These are phyloP conservation scores for Suillus subalutaceus DNA, from an alignment of 768 basidiomycete species.

Conservation along the genomic window DNA sequence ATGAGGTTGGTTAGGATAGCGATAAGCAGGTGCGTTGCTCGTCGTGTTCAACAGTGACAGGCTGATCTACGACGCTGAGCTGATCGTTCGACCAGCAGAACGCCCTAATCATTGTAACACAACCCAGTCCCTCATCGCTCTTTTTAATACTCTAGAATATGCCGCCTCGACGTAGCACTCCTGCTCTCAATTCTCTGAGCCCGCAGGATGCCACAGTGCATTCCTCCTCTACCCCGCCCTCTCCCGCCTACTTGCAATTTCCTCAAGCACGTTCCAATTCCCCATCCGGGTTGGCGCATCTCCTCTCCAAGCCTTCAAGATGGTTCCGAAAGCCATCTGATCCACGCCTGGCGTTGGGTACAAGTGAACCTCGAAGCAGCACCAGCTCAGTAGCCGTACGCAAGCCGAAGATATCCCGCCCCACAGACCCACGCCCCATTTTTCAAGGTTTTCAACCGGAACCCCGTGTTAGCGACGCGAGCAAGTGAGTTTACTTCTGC, in stretches of 20 bases:
- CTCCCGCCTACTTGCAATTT: slow-evolving; percentile 40
- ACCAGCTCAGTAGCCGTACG: slow-evolving; percentile 43
- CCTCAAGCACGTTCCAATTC: slow-evolving; percentile 60
- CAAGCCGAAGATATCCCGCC: slow-evolving; percentile 83
- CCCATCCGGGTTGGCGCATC: slow-evolving; percentile 63
- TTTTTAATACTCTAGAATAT: slow-evolving; percentile 31
- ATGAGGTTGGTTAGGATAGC: not conserved
- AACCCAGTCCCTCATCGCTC: slow-evolving; percentile 12
- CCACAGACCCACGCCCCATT: slow-evolving; percentile 81
- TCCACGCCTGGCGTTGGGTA: slow-evolving; percentile 44
- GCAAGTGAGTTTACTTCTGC: slow-evolving; percentile 48
- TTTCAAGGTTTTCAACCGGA: slow-evolving; percentile 48
- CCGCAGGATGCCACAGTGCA: slow-evolving; percentile 34
- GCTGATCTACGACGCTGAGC: not conserved
- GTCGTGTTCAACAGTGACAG: not conserved
- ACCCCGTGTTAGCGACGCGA: slow-evolving; percentile 48
- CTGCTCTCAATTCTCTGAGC: slow-evolving; percentile 42
- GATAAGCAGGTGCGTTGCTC: not conserved
- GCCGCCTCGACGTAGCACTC: slow-evolving; percentile 52
- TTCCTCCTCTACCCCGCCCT: slow-evolving; percentile 28
- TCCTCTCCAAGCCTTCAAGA: slow-evolving; percentile 68
- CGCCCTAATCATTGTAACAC: slow-evolving; percentile 8
- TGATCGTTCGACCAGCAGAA: not conserved
- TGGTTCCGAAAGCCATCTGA: slow-evolving; percentile 73
- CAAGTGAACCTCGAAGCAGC: slow-evolving; percentile 53